Base-by-base conservation (phyloP, 208 protist species). In the Porcisia hertigi region DNA sequence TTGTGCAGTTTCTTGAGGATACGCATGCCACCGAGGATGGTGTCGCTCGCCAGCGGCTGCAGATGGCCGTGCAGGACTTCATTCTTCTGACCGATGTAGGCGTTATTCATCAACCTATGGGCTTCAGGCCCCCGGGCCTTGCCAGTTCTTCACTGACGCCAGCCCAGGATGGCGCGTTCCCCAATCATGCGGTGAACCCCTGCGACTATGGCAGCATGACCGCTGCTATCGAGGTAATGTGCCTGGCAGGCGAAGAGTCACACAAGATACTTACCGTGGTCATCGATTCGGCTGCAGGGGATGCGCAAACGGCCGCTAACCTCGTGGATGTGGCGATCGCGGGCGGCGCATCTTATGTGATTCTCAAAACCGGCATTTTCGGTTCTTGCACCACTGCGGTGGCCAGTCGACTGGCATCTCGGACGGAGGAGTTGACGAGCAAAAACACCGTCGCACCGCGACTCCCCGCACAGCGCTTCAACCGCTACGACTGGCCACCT, bases 1-100 rank as follows among this genome's bases (percentile, higher is more conserved):
- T 85, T 49, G 67, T 97, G 49, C 78, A 82, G 39, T 88, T 88
- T 53, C 45, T 97, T 2, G 86, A 93, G 76, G 89, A 97, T 79
- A 93, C 88, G 8, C 92, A 97, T 73, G 75, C 69, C 47, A 64
- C 79, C 14, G 76, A 79, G 43, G 88, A 97, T 71, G 59, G 54
- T 5, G 78, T 75, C 16, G 90, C 86, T 11, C 71, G 83, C 20
- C 84, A 88, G 43, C 84, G 92, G 8, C 66, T 95, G 52, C 85
- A 88, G 76, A 78, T 86, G 14, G 67, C 59, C 0, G 57, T 92
- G 12, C 76, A 80, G 25, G 62, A 80, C 34, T 66, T 64, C 39
- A 47, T 79, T 36, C 47, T 81, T 12, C 67, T 84, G 11, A 75
- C 72, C 41, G 71, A 75, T 20, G 58, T 75, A 62, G 71, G 9